A percentile compares a stretch with the other conserved stretches of the same genome.
Evolutionary conservation across 805 yeast genomes (phyloP).

Genomic region (Candida montana): DNA sequence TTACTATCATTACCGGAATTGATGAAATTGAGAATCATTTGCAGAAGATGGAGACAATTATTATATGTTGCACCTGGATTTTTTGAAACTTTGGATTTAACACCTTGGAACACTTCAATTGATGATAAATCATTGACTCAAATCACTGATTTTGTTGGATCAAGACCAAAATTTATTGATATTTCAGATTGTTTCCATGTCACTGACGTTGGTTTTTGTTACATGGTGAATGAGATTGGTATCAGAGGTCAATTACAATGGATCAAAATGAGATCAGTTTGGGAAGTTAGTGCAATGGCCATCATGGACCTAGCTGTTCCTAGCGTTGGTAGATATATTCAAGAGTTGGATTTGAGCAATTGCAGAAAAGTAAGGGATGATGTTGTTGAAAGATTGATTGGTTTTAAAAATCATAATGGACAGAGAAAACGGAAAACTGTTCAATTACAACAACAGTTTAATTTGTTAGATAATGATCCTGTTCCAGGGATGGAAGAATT

Average conservation of each 20-base stretch:
- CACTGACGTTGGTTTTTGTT: conserved; percentile 70
- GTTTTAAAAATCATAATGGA: conserved; percentile 33
- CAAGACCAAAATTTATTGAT: conserved; percentile 56
- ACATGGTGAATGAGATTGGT: conserved; percentile 66
- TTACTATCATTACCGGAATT: conserved; percentile 50
- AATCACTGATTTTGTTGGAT: conserved; percentile 66
- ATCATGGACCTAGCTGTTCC: conserved; percentile 72
- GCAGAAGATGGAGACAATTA: conserved; percentile 65
- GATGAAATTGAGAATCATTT: conserved; percentile 53
- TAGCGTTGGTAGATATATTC: conserved; percentile 53
- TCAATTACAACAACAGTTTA: neutral
- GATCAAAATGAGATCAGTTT: conserved; percentile 60
- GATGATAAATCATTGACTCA: conserved; percentile 51
- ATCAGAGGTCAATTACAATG: conserved; percentile 52
- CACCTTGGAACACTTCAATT: conserved; percentile 56
- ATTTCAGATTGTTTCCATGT: conserved; percentile 73
- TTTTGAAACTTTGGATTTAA: conserved; percentile 48
- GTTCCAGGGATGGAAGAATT: conserved; percentile 29
- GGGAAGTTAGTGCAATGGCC: conserved; percentile 80
- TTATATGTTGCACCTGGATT: conserved; percentile 51
- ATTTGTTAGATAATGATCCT: conserved; percentile 19
- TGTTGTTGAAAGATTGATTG: conserved; percentile 64
- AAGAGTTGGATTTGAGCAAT: conserved; percentile 61
- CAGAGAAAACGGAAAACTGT: neutral
- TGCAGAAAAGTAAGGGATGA: conserved; percentile 71